Percentiles rank a stretch among this genome's conserved stretches.
phyloP scores from a whole-genome alignment of 768 basidiomycete genomes.

The Russula olivacea region DNA sequence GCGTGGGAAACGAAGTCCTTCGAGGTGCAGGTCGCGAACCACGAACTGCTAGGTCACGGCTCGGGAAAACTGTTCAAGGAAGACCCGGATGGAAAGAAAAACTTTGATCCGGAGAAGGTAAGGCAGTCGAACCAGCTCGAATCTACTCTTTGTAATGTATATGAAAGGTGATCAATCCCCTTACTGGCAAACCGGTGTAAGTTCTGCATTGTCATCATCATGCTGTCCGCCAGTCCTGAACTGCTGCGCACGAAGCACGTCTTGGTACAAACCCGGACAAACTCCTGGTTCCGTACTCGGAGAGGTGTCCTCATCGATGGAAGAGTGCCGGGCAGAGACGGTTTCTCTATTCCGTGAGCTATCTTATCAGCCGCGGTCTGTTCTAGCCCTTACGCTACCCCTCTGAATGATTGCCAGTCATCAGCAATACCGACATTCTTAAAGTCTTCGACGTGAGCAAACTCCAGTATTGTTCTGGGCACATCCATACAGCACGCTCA shows the following conservation, averaged over 20 bases:
- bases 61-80: constrained; percentile 82
- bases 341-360: constrained; percentile 73
- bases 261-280: constrained; percentile 88
- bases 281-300: constrained; percentile 78
- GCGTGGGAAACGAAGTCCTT: constrained; percentile 74
- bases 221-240: constrained; percentile 1
- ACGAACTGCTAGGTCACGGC: constrained; percentile 83
- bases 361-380: neutral
- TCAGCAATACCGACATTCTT: constrained; percentile 68
- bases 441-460: constrained; percentile 64
- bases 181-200: constrained; percentile 72
- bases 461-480: neutral
- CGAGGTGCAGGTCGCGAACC: constrained; percentile 86
- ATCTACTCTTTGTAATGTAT: neutral
- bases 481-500: neutral
- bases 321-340: constrained; percentile 89
- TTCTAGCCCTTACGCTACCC: neutral
- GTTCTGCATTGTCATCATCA: constrained; percentile 21
- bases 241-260: constrained; percentile 40
- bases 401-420: constrained; percentile 43
- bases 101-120: constrained; percentile 70
- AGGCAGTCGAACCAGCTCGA: neutral
- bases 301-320: constrained; percentile 85
- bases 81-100: constrained; percentile 65
- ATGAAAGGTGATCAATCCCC: constrained; percentile 66